These are phyloP conservation scores for Syzygium syzygioides DNA, from an alignment of 441 rosid species.

Conservation along the genomic window DNA sequence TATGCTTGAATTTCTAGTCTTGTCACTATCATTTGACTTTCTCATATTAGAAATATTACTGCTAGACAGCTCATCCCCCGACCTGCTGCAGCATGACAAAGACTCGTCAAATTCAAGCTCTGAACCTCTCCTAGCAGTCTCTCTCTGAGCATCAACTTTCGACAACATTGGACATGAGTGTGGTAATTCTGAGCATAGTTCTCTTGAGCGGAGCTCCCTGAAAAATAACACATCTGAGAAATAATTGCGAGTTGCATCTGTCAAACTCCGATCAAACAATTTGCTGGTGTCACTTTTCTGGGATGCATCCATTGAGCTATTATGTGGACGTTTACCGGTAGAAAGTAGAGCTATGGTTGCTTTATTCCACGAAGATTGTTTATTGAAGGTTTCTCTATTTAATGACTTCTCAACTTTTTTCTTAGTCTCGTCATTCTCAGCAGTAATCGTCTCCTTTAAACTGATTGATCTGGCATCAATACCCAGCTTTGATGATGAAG, in stretches of 20 bases:
- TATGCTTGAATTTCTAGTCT: not conserved
- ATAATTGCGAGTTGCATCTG: constrained; percentile 12
- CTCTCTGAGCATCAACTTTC: constrained; percentile 21
- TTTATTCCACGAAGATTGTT: constrained; percentile 18
- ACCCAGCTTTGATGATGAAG: constrained; percentile 22
- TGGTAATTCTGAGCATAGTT: constrained; percentile 28
- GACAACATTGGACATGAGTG: constrained; percentile 39
- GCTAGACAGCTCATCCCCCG: not conserved
- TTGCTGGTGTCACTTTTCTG: not conserved
- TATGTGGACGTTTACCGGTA: constrained; percentile 19
- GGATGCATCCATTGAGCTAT: constrained; percentile 11
- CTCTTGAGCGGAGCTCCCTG: constrained; percentile 13
- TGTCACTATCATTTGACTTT: not conserved
- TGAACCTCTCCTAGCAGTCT: not conserved
- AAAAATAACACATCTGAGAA: constrained; percentile 19
- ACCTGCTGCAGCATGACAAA: not conserved
- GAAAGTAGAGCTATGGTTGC: constrained; percentile 32
- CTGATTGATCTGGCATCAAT: constrained; percentile 4
- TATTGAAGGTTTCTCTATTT: constrained; percentile 15
- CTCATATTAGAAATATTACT: not conserved
- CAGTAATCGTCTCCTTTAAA: constrained; percentile 17
- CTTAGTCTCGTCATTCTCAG: constrained; percentile 5
- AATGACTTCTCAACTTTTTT: constrained; percentile 19
- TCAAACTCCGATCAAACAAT: constrained; percentile 11
- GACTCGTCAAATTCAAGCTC: not conserved